phyloP scores from a whole-genome alignment of 441 rosid genomes.

The California macrophylla region DNA sequence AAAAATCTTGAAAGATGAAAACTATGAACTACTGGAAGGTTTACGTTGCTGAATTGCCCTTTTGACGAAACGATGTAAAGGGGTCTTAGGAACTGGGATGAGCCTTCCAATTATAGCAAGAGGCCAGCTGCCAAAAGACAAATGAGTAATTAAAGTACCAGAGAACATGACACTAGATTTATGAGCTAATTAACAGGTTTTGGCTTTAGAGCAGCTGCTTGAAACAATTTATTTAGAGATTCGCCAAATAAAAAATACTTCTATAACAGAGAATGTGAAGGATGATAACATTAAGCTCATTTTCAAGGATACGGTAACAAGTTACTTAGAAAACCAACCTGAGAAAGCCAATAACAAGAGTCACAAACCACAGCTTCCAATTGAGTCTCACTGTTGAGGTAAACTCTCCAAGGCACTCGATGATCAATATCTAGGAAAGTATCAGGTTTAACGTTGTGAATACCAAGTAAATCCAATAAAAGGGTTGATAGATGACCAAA shows the following conservation, averaged over 20 bases:
- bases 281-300: too few species aligned
- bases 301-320: too few species aligned
- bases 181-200: not conserved
- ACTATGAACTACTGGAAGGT: not conserved
- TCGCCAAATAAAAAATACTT: too few species aligned
- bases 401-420: constrained; percentile 77
- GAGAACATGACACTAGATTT: not conserved
- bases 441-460: not conserved
- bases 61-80: constrained; percentile 15
- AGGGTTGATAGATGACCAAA: constrained; percentile 30
- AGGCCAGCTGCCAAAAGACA: constrained; percentile 60
- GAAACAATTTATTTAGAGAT: not conserved
- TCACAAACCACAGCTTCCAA: constrained; percentile 70
- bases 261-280: too few species aligned
- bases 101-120: constrained; percentile 59
- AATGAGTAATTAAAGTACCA: too few species aligned
- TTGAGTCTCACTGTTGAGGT: constrained; percentile 56
- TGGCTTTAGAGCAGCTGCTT: too few species aligned
- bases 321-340: constrained; percentile 36
- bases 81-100: constrained; percentile 67
- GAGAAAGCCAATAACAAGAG: constrained; percentile 44
- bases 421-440: constrained; percentile 18
- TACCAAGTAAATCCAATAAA: not conserved
- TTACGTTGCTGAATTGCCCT: not conserved
- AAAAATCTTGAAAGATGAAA: not conserved